A percentile compares a stretch with the other conserved stretches of the same genome.
phyloP scores from a whole-genome alignment of 2,329 filamentous ascomycete genomes.

The Juglanconis juglandina region DNA sequence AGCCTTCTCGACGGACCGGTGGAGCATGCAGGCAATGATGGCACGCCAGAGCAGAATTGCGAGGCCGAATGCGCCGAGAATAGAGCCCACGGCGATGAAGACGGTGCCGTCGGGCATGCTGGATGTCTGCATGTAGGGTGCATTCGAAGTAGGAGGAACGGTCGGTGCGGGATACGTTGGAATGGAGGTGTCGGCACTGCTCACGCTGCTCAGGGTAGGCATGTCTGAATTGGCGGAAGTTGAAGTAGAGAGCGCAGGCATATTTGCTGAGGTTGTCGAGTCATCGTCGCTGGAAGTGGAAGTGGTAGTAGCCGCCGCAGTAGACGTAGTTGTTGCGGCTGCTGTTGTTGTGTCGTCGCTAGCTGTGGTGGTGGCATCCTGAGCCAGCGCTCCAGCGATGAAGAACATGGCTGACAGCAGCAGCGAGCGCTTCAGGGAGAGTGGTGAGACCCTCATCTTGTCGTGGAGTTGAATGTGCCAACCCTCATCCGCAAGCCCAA shows the following conservation, averaged over 20 bases:
- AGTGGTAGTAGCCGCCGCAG: slow-evolving; percentile 10
- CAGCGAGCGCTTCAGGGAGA: slow-evolving; percentile 32
- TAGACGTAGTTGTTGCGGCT: slow-evolving; percentile 7
- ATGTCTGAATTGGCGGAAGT: slow-evolving; percentile 9
- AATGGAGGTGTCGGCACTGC: slow-evolving; percentile 29
- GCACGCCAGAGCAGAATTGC: slow-evolving; percentile 85
- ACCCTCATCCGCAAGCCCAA: neutral
- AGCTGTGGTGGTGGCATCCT: slow-evolving; percentile 18
- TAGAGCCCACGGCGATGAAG: slow-evolving; percentile 90
- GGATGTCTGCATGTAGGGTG: slow-evolving; percentile 89
- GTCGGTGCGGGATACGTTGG: slow-evolving; percentile 66
- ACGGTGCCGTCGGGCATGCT: slow-evolving; percentile 86
- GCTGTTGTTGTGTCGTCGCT: slow-evolving; percentile 14
- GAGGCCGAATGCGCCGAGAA: slow-evolving; percentile 77
- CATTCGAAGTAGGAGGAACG: slow-evolving; percentile 78
- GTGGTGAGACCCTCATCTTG: slow-evolving; percentile 27
- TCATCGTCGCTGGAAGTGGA: slow-evolving; percentile 6
- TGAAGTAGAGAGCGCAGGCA: slow-evolving; percentile 11
- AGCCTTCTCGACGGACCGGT: slow-evolving; percentile 84
- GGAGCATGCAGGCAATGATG: slow-evolving; percentile 84
- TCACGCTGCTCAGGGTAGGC: slow-evolving; percentile 22
- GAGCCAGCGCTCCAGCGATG: slow-evolving; percentile 25
- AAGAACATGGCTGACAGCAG: slow-evolving; percentile 28
- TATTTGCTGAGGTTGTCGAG: neutral
- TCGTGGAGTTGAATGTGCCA: neutral